phyloP scores from a whole-genome alignment of 805 yeast species.

The Candida caryicola region DNA sequence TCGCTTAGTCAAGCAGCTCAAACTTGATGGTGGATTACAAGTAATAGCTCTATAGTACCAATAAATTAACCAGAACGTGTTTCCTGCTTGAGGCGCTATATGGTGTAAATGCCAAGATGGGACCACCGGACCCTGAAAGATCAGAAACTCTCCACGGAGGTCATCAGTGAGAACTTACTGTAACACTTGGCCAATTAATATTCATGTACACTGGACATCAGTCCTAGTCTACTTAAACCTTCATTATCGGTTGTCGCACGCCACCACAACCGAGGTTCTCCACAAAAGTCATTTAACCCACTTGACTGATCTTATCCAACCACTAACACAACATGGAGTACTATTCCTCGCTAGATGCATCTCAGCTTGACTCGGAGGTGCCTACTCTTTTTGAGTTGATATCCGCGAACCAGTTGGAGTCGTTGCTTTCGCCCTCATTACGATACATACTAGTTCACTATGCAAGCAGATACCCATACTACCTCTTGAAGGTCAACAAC shows the following conservation, averaged over 20 bases:
- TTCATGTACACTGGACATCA: no score
- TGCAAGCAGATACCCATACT: conserved; percentile 73
- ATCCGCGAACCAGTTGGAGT: conserved; percentile 76
- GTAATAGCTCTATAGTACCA: no score
- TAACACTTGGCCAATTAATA: no score
- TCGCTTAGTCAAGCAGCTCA: conserved; percentile 19
- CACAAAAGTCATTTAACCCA: conserved; percentile 5
- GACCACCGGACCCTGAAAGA: no score
- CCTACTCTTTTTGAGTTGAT: conserved; percentile 90
- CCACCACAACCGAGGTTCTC: conserved; percentile 4
- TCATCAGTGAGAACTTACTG: no score
- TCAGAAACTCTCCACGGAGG: no score
- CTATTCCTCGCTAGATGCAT: conserved; percentile 74
- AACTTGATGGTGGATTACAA: no score
- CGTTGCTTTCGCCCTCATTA: conserved; percentile 75
- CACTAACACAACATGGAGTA: conserved; percentile 79
- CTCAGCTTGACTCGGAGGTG: conserved; percentile 65
- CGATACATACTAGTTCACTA: conserved; percentile 78
- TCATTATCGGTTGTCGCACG: no score
- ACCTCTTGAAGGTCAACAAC: conserved; percentile 58
- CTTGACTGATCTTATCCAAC: background rate
- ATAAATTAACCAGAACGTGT: no score
- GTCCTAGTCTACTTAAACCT: no score
- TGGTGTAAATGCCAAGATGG: no score
- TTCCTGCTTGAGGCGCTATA: no score